Conservation (phyloP, 495 filamentous ascomycete species). For the Tuber melanosporum region DNA sequence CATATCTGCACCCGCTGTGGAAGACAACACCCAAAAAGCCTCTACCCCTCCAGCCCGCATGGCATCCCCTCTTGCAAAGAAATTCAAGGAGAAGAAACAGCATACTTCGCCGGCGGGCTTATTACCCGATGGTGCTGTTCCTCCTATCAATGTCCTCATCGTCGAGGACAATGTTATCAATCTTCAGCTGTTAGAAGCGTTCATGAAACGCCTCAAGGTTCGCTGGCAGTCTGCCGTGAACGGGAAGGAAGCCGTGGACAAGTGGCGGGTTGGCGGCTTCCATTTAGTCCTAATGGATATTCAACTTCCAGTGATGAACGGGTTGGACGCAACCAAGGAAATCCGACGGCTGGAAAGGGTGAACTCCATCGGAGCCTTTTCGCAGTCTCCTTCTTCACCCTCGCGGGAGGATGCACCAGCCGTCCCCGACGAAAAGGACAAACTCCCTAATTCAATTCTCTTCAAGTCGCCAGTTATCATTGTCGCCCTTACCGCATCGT, state of each 20-base stretch:
- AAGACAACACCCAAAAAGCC: constrained; percentile 46
- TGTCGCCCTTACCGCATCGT: constrained; percentile 88
- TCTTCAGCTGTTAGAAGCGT: constrained; percentile 81
- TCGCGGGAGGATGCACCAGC: constrained; percentile 35
- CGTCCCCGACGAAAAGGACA: constrained; percentile 44
- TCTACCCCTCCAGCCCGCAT: constrained; percentile 57
- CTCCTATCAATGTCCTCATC: constrained; percentile 94
- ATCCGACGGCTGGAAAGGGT: constrained; percentile 82
- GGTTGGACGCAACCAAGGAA: constrained; percentile 92
- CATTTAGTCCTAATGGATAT: constrained; percentile 98
- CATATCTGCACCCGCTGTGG: constrained; percentile 54
- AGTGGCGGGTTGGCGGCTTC: constrained; percentile 92
- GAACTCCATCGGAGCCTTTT: constrained; percentile 65
- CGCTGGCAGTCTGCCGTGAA: constrained; percentile 97
- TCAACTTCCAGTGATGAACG: constrained; percentile 94
- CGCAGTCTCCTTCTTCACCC: constrained; percentile 49
- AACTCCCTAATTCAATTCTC: constrained; percentile 55
- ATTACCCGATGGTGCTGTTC: constrained; percentile 73
- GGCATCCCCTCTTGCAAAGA: constrained; percentile 57
- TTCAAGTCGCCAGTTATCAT: constrained; percentile 98
- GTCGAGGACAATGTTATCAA: constrained; percentile 99
- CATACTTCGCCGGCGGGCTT: constrained; percentile 50
- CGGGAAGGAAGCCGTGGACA: constrained; percentile 81
- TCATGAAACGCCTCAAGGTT: constrained; percentile 93
- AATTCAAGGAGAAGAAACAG: constrained; percentile 48